A percentile compares a stretch with the other conserved stretches of the same genome.
phyloP scores from a whole-genome alignment of 2,329 filamentous ascomycete genomes.

The Fusarium sarcochroum region DNA sequence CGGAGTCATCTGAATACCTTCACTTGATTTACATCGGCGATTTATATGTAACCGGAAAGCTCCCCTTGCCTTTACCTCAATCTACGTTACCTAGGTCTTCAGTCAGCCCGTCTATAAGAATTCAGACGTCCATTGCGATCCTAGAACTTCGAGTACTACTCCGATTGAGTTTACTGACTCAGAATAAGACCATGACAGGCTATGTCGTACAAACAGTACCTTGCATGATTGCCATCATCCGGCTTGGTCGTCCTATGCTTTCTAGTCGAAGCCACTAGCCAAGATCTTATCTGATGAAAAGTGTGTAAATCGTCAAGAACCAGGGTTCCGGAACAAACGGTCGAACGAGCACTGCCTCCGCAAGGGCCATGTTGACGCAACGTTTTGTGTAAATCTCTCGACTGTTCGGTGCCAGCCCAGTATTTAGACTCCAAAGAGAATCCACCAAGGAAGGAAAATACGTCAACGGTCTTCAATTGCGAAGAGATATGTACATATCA shows the following conservation, averaged over 20 bases:
- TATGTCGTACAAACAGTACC: not conserved
- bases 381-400: not conserved
- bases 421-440: not conserved
- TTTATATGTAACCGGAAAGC: not conserved
- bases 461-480: not conserved
- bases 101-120: no score
- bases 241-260: not conserved
- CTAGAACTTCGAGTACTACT: no score
- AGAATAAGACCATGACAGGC: no score
- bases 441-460: not conserved
- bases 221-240: not conserved
- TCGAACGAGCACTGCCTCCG: not conserved
- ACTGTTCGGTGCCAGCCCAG: not conserved
- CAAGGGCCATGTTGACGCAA: not conserved
- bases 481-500: not conserved
- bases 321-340: constrained; percentile 2
- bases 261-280: constrained; percentile 8
- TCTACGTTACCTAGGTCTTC: no score
- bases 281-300: constrained; percentile 28
- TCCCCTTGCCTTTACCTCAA: not conserved
- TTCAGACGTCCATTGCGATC: no score
- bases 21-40: no score
- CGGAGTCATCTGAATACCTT: not conserved
- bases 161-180: no score
- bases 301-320: constrained; percentile 1